Evolutionary conservation across 352 stramenopile genomes (phyloP).

Genomic region (Phytophthora tentaculata): DNA sequence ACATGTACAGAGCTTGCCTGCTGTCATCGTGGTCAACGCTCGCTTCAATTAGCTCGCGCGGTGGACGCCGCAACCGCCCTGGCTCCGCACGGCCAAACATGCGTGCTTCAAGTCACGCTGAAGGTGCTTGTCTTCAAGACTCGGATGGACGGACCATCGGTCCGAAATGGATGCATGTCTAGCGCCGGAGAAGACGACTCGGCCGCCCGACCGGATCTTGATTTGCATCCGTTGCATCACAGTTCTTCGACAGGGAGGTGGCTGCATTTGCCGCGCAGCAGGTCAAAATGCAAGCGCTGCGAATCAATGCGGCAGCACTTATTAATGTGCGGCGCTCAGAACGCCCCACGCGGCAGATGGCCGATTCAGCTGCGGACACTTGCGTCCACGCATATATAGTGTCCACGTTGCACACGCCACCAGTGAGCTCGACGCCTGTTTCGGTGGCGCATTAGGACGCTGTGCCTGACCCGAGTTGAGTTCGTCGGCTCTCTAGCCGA

Average conservation of each 20-base stretch:
- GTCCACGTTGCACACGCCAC: slow-evolving; percentile 11
- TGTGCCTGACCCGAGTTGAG: no score
- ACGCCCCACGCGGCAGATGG: slow-evolving; percentile 22
- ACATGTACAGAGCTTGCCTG: slow-evolving; percentile 5
- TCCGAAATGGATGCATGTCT: slow-evolving; percentile 7
- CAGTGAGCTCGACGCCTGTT: slow-evolving; percentile 19
- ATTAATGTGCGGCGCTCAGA: slow-evolving; percentile 24
- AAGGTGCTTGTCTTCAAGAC: not conserved
- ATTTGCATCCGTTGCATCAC: no score
- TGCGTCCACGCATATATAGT: slow-evolving; percentile 12
- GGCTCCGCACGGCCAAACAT: slow-evolving; percentile 11
- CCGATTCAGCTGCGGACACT: not conserved
- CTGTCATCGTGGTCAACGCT: not conserved
- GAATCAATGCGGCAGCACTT: slow-evolving; percentile 1
- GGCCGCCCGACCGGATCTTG: no score
- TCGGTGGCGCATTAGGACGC: slow-evolving; percentile 17
- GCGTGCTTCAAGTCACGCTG: slow-evolving; percentile 27
- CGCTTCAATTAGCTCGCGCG: slow-evolving; percentile 13
- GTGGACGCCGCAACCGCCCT: slow-evolving; percentile 15
- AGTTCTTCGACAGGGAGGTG: not conserved
- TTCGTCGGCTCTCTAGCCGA: no score
- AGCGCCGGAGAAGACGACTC: slow-evolving; percentile 13
- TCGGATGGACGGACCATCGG: slow-evolving; percentile 6
- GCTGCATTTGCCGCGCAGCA: slow-evolving; percentile 3
- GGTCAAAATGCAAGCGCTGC: slow-evolving; percentile 2